Evolutionary conservation across 352 stramenopile genomes (phyloP), one percentile per base, ranked within the genome.

Genomic region (Aphanomyces stellatus): DNA sequence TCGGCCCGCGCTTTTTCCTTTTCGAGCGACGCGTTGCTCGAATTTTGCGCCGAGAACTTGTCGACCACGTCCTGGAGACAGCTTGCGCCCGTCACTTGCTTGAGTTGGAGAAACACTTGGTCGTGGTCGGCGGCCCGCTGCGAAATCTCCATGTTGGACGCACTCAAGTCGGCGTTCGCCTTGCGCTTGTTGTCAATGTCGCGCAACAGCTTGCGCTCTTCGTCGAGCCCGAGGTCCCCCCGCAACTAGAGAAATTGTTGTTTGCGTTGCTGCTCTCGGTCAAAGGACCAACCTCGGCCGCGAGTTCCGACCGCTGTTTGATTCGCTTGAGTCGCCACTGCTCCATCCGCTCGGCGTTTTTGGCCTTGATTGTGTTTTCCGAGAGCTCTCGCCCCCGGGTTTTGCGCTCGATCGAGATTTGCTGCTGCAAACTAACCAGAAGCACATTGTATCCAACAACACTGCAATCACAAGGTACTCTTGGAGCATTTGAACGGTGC

Each of bases 281-380:
- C 30, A 15, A 4, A 13, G 7, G 17, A 68, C 15, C 10, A 62
- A 69, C 62, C 35, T 93, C 79, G 3, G 83, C 85, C 0, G 81
- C 83, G 71, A 93, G 86, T 57, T 91, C 85, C 5, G 81, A 77
- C 7, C 85, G 78, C 66, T 93, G 82, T 49, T 88, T 77, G 5
- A 80, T 79, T 3, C 85, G 78, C 59, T 90, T 80, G 4, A 90
- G 65, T 3, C 85, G 71, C 85, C 85, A 93, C 2, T 56, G 63
- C 65, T 93, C 85, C 83, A 93, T 93, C 46, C 86, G 87, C 48
- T 93, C 80, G 3, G 85, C 83, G 65, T 93, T 93, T 56, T 80
- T 75, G 1, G 85, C 83, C 25, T 82, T 83, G n/a, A 91, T 80
- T 46, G 90, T 80, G 51, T 87, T 81, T 48, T 93, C 81, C 13